Evolutionary conservation across 2,329 filamentous ascomycete genomes (phyloP).

Genomic region (Myriosclerotinia scirpicola): DNA sequence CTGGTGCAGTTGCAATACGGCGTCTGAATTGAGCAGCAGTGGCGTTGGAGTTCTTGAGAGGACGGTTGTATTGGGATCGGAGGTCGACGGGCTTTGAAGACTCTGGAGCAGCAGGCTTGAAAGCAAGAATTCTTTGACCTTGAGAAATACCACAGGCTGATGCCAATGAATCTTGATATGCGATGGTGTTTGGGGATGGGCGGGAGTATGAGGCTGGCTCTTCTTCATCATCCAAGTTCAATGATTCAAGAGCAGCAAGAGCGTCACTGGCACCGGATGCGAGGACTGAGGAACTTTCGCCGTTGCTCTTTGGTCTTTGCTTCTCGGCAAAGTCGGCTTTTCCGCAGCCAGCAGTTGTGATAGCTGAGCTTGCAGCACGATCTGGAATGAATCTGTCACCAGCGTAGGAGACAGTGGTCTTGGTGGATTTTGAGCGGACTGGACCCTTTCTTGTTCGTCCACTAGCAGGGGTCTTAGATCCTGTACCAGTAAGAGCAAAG

Average conservation of each 20-base stretch:
- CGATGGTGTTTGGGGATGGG: slow-evolving; percentile 81
- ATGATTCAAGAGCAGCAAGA: slow-evolving; percentile 73
- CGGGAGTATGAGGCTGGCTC: slow-evolving; percentile 68
- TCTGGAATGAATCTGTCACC: slow-evolving; percentile 95
- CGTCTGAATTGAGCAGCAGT: slow-evolving; percentile 84
- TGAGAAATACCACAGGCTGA: slow-evolving; percentile 89
- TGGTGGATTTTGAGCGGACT: slow-evolving; percentile 57
- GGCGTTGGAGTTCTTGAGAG: slow-evolving; percentile 74
- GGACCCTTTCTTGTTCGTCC: slow-evolving; percentile 55
- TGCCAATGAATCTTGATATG: slow-evolving; percentile 89
- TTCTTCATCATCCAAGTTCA: slow-evolving; percentile 72
- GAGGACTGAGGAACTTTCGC: slow-evolving; percentile 73
- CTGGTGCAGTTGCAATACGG: slow-evolving; percentile 89
- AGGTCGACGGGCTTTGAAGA: slow-evolving; percentile 98
- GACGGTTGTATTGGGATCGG: slow-evolving; percentile 95
- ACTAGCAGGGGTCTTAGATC: slow-evolving; percentile 62
- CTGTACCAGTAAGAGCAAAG: slow-evolving; percentile 85
- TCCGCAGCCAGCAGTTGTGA: slow-evolving; percentile 75
- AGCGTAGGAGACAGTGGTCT: slow-evolving; percentile 75
- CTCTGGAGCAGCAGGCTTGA: slow-evolving; percentile 97
- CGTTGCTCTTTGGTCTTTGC: slow-evolving; percentile 68
- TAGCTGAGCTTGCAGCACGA: slow-evolving; percentile 83
- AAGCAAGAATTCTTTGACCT: slow-evolving; percentile 93
- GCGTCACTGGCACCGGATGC: slow-evolving; percentile 72
- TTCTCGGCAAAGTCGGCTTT: slow-evolving; percentile 76